A percentile compares a stretch with the other conserved stretches of the same genome.
Evolutionary conservation across 2,329 filamentous ascomycete genomes (phyloP).

Genomic region (Cladophialophora exuberans): DNA sequence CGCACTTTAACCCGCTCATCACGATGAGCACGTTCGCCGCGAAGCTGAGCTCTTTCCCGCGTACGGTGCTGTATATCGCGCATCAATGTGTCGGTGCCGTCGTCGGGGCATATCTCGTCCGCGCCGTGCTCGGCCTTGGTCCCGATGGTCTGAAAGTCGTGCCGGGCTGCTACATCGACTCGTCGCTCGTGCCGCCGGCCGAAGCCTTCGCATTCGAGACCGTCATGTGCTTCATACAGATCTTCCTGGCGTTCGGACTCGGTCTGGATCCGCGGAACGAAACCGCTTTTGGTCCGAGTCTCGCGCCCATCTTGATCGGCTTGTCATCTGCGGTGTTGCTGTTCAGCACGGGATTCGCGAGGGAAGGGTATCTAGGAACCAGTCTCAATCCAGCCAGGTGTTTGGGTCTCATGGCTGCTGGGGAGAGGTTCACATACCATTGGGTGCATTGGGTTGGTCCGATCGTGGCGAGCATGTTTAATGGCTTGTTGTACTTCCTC

Average conservation of each 20-base stretch:
- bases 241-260: constrained; percentile 56
- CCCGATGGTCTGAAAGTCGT: constrained; percentile 37
- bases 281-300: constrained; percentile 51
- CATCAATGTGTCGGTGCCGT: constrained; percentile 51
- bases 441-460: constrained; percentile 4
- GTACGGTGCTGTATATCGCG: constrained; percentile 51
- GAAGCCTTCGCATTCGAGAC: constrained; percentile 55
- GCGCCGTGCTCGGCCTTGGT: constrained; percentile 38
- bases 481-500: neutral
- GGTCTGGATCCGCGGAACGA: constrained; percentile 58
- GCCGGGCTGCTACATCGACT: constrained; percentile 43
- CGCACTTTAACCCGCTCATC: constrained; percentile 58
- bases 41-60: constrained; percentile 52
- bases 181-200: constrained; percentile 38
- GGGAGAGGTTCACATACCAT: constrained; percentile 3
- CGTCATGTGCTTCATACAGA: constrained; percentile 47
- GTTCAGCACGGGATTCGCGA: neutral
- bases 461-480: neutral
- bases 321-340: neutral
- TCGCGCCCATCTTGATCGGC: constrained; percentile 31
- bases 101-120: constrained; percentile 48
- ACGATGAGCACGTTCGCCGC: constrained; percentile 57
- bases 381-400: constrained; percentile 1
- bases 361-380: constrained; percentile 6
- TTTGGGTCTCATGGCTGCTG: constrained; percentile 1